phyloP scores from a whole-genome alignment of 23 red algal species.

The Gracilaria gracilis region DNA sequence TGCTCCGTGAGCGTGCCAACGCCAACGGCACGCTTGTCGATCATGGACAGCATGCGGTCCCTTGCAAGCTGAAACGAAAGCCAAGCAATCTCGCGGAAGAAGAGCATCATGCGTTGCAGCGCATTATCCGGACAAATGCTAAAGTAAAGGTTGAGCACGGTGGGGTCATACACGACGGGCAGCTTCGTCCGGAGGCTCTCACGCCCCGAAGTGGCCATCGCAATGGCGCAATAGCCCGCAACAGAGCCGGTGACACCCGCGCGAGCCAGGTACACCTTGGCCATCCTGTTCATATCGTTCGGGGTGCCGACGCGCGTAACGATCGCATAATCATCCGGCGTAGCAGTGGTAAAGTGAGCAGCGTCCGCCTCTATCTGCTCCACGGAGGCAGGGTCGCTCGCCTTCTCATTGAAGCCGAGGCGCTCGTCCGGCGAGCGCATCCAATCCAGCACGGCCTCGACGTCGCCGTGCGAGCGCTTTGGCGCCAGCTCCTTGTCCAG shows the following conservation, averaged over 20 bases:
- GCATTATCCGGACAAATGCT: conserved; percentile 68
- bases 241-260: conserved; percentile 43
- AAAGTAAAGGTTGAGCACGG: conserved; percentile 61
- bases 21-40: not conserved
- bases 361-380: not conserved
- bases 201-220: conserved; percentile 71
- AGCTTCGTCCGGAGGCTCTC: conserved; percentile 47
- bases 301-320: conserved; percentile 28
- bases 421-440: conserved; percentile 27
- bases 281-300: not conserved
- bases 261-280: conserved; percentile 27
- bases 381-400: not conserved
- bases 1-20: not conserved
- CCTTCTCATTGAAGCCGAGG: conserved; percentile 7
- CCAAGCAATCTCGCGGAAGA: conserved; percentile 31
- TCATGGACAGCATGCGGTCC: conserved; percentile 11
- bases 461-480: not conserved
- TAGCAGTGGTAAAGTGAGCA: conserved; percentile 7
- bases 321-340: conserved; percentile 19
- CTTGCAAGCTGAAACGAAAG: conserved; percentile 7
- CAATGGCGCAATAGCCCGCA: conserved; percentile 58
- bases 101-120: conserved; percentile 22
- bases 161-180: conserved; percentile 68
- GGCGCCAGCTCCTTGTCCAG: conserved; percentile 12
- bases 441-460: conserved; percentile 6